Base-by-base conservation (phyloP, 495 filamentous ascomycete species). In the Penicillium simplicissimum region DNA sequence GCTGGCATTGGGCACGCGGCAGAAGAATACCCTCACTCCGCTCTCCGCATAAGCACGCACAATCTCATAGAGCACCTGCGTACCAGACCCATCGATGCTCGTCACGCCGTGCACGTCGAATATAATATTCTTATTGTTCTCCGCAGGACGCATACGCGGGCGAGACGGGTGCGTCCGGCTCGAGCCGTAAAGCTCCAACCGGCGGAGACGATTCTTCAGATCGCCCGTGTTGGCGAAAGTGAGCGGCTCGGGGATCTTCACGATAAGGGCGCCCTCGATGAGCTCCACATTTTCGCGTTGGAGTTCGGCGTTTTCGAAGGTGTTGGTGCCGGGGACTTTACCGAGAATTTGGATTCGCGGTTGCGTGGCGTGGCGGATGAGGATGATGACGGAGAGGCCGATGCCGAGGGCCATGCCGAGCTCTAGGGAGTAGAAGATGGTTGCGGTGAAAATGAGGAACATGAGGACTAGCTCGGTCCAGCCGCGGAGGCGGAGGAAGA, bases 221-320 rank as follows among this genome's bases (percentile, higher is more conserved):
- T 95, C 90, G 19, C 96, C 96, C 1, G 96, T 97, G 69, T 98
- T 98, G 55, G 95, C 94, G 66, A 98, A 98, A 0, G 96, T 98
- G 42, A 98, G 80, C 0, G 94, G 94, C 67, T 98, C 96, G 0
- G 95, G 95, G 65, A 98, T 97, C 75, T 97, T 97, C 53, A 98
- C 92, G 62, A 98, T 96, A 36, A 98, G 74, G 59, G 91, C 94
- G 13, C 93, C 92, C 67, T 96, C 91, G 52, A 98, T 82, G 61
- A 96, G 90, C 69, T 98, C 94, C 4, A 97, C 80, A 8, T 83
- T 81, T 45, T 90, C 85, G 0, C 89, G 87, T 61, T 89, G 84
- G 0, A 86, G 80, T 73, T 98, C 95, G 15, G 93, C 93, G 62
- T 97, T 96, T 63, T 94, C 92, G 68, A 96, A 98, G 60, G 85